Evolutionary conservation across 805 yeast species (phyloP).

Genomic region (Maudiozyma pseudohumilis): DNA sequence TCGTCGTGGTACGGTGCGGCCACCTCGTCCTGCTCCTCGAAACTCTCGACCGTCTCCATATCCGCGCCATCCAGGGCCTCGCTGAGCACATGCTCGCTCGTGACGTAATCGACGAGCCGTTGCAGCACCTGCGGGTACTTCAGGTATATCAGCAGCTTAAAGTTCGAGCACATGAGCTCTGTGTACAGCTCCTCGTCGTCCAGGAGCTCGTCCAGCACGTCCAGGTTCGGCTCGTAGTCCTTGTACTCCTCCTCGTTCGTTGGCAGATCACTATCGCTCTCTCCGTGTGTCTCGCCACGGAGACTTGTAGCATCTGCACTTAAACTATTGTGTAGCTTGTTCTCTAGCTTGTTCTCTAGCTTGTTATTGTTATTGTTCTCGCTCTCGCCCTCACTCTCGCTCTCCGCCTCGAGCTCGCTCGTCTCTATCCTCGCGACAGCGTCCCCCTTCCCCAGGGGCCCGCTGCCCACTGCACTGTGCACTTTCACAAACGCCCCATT

Average conservation of each 20-base stretch:
- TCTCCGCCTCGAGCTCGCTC: background rate
- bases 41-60: too few species aligned
- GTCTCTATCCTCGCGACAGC: background rate
- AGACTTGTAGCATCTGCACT: too few species aligned
- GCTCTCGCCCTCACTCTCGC: background rate
- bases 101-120: slow-evolving; percentile 58
- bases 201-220: slow-evolving; percentile 45
- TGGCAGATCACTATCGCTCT: too few species aligned
- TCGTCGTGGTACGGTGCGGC: too few species aligned
- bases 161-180: slow-evolving; percentile 60
- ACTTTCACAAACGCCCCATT: slow-evolving; percentile 30
- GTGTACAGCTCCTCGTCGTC: slow-evolving; percentile 69
- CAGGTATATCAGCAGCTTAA: slow-evolving; percentile 65
- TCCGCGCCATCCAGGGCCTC: slow-evolving; percentile 25
- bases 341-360: too few species aligned
- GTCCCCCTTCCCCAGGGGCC: too few species aligned
- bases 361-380: background rate
- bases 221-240: slow-evolving; percentile 32
- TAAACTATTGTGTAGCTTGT: too few species aligned
- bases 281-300: too few species aligned
- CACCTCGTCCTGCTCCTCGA: slow-evolving; percentile 2
- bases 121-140: slow-evolving; percentile 69
- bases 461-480: slow-evolving; percentile 27
- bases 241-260: slow-evolving; percentile 27
- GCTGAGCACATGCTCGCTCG: slow-evolving; percentile 31